Evolutionary conservation across 208 protist genomes (phyloP), one percentile per base, ranked within the genome.

Genomic region (Herpetomonas muscarum): DNA sequence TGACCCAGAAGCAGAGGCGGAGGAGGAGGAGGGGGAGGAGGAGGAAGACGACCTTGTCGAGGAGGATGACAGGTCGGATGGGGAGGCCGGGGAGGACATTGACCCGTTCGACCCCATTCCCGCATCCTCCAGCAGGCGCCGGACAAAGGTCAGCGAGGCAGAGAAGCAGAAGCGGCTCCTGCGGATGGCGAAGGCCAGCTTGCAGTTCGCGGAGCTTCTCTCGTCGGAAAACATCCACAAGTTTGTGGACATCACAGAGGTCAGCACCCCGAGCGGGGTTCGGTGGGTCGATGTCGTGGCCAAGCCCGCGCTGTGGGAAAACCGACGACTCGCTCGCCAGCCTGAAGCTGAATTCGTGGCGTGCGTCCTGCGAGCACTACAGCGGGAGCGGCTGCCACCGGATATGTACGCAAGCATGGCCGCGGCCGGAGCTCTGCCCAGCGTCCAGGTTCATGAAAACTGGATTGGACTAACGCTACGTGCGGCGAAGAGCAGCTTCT

Each of bases 281-380:
- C 63, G 62, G 13, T 90, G 82, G 82, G 47, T 76, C 17, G 78
- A 84, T 64, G 39, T 90, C 3, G 61, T 46, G 7, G 65, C 69
- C 9, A 68, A 58, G 51, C 34, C 30, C 10, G 47, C 19, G 29
- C 62, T 75, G 55, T 61, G 67, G 32, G 21, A 61, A 4, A 61
- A 63, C 24, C 60, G 56, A n/a, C 29, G 42, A 26, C 53, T 80
- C 26, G 26, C 25, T 0, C 37, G 31, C 21, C 48, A 73, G 15
- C 26, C 60, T 1, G 75, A 90, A 25, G 67, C 70, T 0, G 59
- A 73, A 28, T 81, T 85, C 55, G 58, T 65, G 15, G 67, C 56
- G 12, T 52, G 67, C 0, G 78, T 79, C 19, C 66, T 80, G 53
- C 45, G 57, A 2, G 36, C 64, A 1, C 48, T 90, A 15, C 63